These are phyloP conservation scores for Ophiocordyceps sinensis DNA, from an alignment of 2,329 filamentous ascomycete species.

Conservation along the genomic window DNA sequence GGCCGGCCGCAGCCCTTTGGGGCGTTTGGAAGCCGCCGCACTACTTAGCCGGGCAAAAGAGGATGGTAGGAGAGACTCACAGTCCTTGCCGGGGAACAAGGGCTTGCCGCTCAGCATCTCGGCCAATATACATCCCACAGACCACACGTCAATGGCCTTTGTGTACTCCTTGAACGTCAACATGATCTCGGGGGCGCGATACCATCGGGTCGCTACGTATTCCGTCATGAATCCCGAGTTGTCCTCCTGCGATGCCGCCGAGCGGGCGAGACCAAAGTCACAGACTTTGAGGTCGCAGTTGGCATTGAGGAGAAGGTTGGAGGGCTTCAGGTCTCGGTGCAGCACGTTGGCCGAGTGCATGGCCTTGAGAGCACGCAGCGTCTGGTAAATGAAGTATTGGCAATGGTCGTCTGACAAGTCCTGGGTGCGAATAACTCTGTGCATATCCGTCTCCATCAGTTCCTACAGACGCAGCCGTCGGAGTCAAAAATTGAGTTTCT, in stretches of 20 bases:
- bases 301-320: conserved; percentile 89
- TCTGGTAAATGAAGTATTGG: conserved; percentile 99
- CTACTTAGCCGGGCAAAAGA: not conserved
- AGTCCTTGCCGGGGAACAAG: conserved; percentile 95
- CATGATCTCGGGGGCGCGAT: conserved; percentile 98
- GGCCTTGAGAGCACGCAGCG: conserved; percentile 88
- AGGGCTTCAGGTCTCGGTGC: conserved; percentile 93
- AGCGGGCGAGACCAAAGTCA: conserved; percentile 92
- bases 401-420: conserved; percentile 98
- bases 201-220: conserved; percentile 99
- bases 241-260: conserved; percentile 91
- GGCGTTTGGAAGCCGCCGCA: not conserved
- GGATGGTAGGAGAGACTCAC: conserved; percentile 37
- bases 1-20: not conserved
- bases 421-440: conserved; percentile 94
- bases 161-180: conserved; percentile 99
- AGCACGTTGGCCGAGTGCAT: conserved; percentile 99
- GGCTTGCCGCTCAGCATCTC: conserved; percentile 99
- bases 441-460: conserved; percentile 99
- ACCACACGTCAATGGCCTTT: conserved; percentile 99
- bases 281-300: conserved; percentile 99
- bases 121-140: conserved; percentile 91
- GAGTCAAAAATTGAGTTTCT: not conserved
- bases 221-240: conserved; percentile 99
- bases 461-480: conserved; percentile 38